Conservation (phyloP, 2,329 filamentous ascomycete genomes). For the Fusarium multiceps region DNA sequence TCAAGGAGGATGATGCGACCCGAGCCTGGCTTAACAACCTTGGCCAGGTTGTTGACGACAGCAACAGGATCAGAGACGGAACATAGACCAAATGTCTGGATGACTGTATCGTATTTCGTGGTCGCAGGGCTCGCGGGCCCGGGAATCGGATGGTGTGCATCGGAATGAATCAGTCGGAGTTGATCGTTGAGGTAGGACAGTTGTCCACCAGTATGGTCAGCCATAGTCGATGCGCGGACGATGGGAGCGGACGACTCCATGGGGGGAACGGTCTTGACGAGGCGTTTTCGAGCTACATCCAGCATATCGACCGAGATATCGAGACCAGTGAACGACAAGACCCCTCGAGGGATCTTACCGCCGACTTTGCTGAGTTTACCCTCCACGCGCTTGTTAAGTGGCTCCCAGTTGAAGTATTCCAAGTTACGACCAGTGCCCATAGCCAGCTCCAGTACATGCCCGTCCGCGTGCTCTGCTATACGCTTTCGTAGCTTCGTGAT, state of each 20-base stretch:
- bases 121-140: conserved; percentile 47
- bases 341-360: conserved; percentile 35
- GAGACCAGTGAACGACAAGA: conserved; percentile 70
- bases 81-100: conserved; percentile 74
- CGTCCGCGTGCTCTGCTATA: conserved; percentile 61
- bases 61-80: conserved; percentile 67
- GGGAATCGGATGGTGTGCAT: conserved; percentile 60
- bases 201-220: conserved; percentile 51
- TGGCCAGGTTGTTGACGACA: conserved; percentile 65
- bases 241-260: conserved; percentile 49
- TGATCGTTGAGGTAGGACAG: conserved; percentile 54
- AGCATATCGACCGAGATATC: conserved; percentile 72
- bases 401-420: conserved; percentile 67
- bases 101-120: conserved; percentile 68
- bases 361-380: conserved; percentile 13
- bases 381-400: conserved; percentile 46
- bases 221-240: conserved; percentile 50
- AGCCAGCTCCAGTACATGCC: conserved; percentile 71
- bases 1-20: conserved; percentile 72
- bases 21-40: conserved; percentile 62
- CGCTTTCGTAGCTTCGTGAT: conserved; percentile 62
- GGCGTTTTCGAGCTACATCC: conserved; percentile 65
- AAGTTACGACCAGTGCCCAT: conserved; percentile 73
- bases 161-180: conserved; percentile 62
- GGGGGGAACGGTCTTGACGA: conserved; percentile 58